phyloP scores from a whole-genome alignment of 345 rosid species.

The Brassica cretica region DNA sequence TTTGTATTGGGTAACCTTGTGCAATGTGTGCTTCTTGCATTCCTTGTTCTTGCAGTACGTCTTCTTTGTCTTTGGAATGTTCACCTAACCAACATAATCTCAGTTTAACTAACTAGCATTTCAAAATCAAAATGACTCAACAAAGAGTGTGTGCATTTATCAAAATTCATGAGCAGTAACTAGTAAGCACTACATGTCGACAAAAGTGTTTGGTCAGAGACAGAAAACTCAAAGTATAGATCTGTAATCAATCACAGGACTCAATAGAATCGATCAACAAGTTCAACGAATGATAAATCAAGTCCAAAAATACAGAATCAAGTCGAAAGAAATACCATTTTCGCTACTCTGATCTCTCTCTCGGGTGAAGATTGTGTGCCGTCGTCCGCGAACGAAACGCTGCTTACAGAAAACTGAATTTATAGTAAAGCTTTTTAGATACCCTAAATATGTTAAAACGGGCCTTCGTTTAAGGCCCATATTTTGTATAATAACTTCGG shows the following conservation, averaged over 20 bases:
- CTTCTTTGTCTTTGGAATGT: constrained; percentile 85
- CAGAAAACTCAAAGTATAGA: not conserved
- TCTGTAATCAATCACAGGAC: constrained; percentile 8
- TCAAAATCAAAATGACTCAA: not conserved
- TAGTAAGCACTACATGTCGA: not conserved
- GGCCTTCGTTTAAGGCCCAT: constrained; percentile 27
- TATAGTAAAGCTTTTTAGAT: constrained; percentile 10
- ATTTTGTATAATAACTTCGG: not conserved
- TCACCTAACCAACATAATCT: constrained; percentile 46
- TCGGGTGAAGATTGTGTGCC: constrained; percentile 34
- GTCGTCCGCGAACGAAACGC: constrained; percentile 12
- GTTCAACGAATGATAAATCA: not conserved
- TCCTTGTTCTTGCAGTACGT: constrained; percentile 79
- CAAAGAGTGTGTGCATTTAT: not conserved
- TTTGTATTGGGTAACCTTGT: constrained; percentile 80
- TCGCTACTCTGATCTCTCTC: constrained; percentile 22
- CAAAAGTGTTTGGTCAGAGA: not conserved
- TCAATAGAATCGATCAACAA: not conserved
- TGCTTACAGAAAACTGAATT: not conserved
- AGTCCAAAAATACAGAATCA: not conserved
- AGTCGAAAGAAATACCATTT: constrained; percentile 21
- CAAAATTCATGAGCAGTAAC: not conserved
- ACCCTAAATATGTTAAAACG: constrained; percentile 22
- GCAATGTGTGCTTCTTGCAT: constrained; percentile 79
- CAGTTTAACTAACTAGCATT: not conserved